phyloP scores from a whole-genome alignment of 331 rosid genomes.

The Arachis monticola region DNA sequence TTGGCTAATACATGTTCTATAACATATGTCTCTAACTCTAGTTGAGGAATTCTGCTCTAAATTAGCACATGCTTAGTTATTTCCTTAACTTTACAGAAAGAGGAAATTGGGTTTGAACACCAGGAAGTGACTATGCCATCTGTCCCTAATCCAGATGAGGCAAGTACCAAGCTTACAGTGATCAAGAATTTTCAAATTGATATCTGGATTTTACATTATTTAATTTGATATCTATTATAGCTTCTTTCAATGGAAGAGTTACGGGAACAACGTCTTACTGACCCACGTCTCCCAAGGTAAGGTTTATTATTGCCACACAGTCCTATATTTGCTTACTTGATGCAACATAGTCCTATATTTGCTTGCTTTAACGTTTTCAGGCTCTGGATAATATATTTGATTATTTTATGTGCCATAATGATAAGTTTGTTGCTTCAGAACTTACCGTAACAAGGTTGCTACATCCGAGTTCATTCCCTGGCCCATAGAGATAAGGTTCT shows the following conservation, averaged over 20 bases:
- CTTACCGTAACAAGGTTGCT: constrained; percentile 84
- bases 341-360: background rate
- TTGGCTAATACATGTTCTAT: constrained; percentile 1
- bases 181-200: constrained; percentile 8
- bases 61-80: constrained; percentile 28
- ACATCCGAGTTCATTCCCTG: constrained; percentile 63
- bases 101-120: constrained; percentile 77
- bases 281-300: constrained; percentile 84
- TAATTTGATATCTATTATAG: constrained; percentile 42
- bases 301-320: constrained; percentile 8
- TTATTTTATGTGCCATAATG: constrained; percentile 31
- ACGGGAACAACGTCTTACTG: constrained; percentile 69
- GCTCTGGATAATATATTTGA: constrained; percentile 25
- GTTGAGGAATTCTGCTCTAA: constrained; percentile 19
- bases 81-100: constrained; percentile 63
- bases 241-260: constrained; percentile 84
- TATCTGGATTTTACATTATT: constrained; percentile 19
- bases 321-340: constrained; percentile 4
- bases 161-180: constrained; percentile 45
- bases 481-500: constrained; percentile 97
- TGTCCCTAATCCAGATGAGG: constrained; percentile 80
- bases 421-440: constrained; percentile 58
- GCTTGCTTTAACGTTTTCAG: constrained; percentile 6
- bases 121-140: constrained; percentile 82
- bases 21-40: constrained; percentile 17